phyloP scores from a whole-genome alignment of 192 early-diverging fungal genomes.

The Helicostylum pulchrum region DNA sequence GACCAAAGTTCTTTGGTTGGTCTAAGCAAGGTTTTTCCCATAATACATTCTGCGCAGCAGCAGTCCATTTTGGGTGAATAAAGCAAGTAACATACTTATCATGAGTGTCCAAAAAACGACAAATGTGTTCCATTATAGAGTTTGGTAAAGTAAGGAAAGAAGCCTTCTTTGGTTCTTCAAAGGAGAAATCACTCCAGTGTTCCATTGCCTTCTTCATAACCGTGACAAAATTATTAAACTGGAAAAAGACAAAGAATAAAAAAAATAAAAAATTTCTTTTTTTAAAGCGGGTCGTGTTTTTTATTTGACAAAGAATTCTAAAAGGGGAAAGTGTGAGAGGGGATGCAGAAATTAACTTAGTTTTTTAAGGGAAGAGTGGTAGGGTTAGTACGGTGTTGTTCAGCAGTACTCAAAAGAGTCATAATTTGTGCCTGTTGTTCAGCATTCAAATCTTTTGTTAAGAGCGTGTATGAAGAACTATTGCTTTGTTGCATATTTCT shows the following conservation, averaged over 20 bases:
- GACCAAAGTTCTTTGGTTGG: slow-evolving; percentile 27
- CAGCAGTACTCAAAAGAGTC: slow-evolving; percentile 43
- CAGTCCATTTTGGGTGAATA: slow-evolving; percentile 29
- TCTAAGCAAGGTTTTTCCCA: slow-evolving; percentile 37
- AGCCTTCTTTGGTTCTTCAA: not conserved
- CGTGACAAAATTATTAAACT: no score
- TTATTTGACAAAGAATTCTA: no score
- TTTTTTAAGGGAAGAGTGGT: not conserved
- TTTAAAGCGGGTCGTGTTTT: not conserved
- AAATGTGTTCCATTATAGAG: slow-evolving; percentile 22
- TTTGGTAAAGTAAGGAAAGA: slow-evolving; percentile 13
- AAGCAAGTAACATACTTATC: slow-evolving; percentile 32
- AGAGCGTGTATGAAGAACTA: slow-evolving; percentile 48
- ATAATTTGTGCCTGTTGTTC: slow-evolving; percentile 51
- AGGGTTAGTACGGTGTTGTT: slow-evolving; percentile 31
- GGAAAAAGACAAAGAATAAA: no score
- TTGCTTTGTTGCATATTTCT: slow-evolving; percentile 55
- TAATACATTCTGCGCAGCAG: slow-evolving; percentile 31
- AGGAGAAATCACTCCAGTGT: not conserved
- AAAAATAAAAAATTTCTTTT: not conserved
- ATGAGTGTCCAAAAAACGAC: slow-evolving; percentile 21
- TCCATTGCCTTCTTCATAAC: not conserved
- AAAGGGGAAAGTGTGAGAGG: not conserved
- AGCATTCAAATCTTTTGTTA: slow-evolving; percentile 52
- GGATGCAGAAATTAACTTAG: not conserved